A percentile compares a stretch with the other conserved stretches of the same genome.
phyloP scores from a whole-genome alignment of 1,139 yeast species.

The Geotrichum europaeum region DNA sequence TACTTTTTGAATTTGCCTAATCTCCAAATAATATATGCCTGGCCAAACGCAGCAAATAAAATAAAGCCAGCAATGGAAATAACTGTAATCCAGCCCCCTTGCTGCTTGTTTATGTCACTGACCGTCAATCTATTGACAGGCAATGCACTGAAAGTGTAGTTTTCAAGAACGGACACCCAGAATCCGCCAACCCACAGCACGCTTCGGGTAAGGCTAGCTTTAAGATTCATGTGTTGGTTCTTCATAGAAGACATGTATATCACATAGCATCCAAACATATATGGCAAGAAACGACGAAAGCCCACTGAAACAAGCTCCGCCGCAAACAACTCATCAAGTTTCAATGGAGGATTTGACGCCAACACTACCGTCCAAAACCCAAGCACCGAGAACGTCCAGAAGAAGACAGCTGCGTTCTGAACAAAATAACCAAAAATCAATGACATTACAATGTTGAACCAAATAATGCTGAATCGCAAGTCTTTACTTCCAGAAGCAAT shows the following conservation, averaged over 20 bases:
- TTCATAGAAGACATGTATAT: constrained; percentile 57
- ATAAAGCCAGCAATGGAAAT: constrained; percentile 44
- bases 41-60: constrained; percentile 53
- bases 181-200: constrained; percentile 72
- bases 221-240: constrained; percentile 29
- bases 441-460: constrained; percentile 50
- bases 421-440: constrained; percentile 53
- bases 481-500: constrained; percentile 52
- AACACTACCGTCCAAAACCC: constrained; percentile 84
- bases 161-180: constrained; percentile 82
- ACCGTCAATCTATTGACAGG: constrained; percentile 81
- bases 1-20: constrained; percentile 67
- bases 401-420: constrained; percentile 50
- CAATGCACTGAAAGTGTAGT: constrained; percentile 77
- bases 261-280: constrained; percentile 62
- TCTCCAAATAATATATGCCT: constrained; percentile 74
- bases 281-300: constrained; percentile 68
- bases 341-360: constrained; percentile 76
- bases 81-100: constrained; percentile 72
- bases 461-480: constrained; percentile 53
- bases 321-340: constrained; percentile 37
- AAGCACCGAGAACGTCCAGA: constrained; percentile 55
- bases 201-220: constrained; percentile 44
- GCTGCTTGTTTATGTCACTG: constrained; percentile 61
- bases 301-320: constrained; percentile 64